phyloP scores from a whole-genome alignment of 352 stramenopile genomes.

The Pythium dissimile region DNA sequence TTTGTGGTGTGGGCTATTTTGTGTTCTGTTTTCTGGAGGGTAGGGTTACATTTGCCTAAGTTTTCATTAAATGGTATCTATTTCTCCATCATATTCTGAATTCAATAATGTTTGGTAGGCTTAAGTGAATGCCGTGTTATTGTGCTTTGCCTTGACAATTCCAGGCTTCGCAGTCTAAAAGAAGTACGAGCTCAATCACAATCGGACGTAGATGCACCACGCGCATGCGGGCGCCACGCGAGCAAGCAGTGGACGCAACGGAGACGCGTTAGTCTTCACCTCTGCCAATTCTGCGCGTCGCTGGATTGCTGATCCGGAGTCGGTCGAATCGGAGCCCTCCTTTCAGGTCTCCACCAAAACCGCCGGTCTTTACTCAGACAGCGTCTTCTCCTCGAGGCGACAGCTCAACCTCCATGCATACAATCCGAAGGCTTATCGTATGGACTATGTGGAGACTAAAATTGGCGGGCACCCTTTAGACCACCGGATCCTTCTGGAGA shows the following conservation, averaged over 20 bases:
- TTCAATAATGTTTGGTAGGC: not conserved
- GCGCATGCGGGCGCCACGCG: not conserved
- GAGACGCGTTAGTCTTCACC: not conserved
- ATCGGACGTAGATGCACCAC: not conserved
- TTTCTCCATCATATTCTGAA: no score
- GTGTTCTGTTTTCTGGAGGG: conserved; percentile 6
- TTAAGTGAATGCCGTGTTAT: not conserved
- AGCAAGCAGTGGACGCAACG: not conserved
- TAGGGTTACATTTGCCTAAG: conserved; percentile 4
- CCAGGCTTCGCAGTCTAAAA: no score
- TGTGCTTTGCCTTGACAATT: no score
- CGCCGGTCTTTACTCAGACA: not conserved
- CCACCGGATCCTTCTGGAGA: conserved; percentile 42
- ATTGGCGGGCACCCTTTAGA: conserved; percentile 68
- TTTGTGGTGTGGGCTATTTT: no score
- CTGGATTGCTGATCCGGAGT: not conserved
- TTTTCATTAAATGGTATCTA: not conserved
- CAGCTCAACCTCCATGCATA: conserved; percentile 62
- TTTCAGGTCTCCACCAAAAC: not conserved
- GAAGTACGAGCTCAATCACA: no score
- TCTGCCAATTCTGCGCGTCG: not conserved
- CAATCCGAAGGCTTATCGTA: conserved; percentile 20
- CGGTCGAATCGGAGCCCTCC: not conserved
- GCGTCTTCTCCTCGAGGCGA: conserved; percentile 19
- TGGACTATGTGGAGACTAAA: conserved; percentile 61